A percentile compares a stretch with the other conserved stretches of the same genome.
Evolutionary conservation across 75 land plant species (phyloP).

Genomic region (Pinus tabuliformis): DNA sequence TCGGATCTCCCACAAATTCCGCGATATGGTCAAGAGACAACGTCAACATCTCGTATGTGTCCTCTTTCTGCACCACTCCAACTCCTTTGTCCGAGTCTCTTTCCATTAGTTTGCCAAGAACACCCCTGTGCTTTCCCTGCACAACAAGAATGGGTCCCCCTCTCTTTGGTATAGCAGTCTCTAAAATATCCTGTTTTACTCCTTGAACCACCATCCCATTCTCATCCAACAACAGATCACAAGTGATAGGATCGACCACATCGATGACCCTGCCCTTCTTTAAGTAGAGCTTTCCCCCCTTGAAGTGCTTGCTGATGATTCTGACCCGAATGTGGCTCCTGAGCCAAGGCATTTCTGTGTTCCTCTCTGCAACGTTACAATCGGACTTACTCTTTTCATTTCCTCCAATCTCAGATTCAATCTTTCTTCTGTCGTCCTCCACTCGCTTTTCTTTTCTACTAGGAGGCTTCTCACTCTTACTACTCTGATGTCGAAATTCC

Average conservation of each 20-base stretch:
- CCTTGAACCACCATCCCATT: slow-evolving; percentile 59
- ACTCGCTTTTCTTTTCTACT: neutral
- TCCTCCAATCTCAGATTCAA: slow-evolving; percentile 3
- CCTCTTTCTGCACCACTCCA: slow-evolving; percentile 73
- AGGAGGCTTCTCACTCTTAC: slow-evolving; percentile 6
- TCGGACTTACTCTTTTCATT: slow-evolving; percentile 6
- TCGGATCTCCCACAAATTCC: slow-evolving; percentile 75
- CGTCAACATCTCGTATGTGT: slow-evolving; percentile 51
- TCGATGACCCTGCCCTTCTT: slow-evolving; percentile 79
- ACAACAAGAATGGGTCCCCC: slow-evolving; percentile 74
- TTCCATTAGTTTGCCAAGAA: slow-evolving; percentile 58
- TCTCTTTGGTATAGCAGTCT: slow-evolving; percentile 69
- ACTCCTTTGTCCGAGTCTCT: slow-evolving; percentile 47
- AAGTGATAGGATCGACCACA: slow-evolving; percentile 61
- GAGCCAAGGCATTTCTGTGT: slow-evolving; percentile 42
- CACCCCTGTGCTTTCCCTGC: slow-evolving; percentile 63
- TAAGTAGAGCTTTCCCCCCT: slow-evolving; percentile 61
- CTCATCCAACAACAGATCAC: slow-evolving; percentile 76
- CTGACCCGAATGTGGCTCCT: slow-evolving; percentile 70
- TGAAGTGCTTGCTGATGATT: slow-evolving; percentile 50
- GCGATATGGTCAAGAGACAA: slow-evolving; percentile 72
- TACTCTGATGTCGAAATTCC: slow-evolving; percentile 4
- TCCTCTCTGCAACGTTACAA: neutral
- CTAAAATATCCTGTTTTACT: slow-evolving; percentile 65
- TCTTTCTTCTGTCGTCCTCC: neutral